Evolutionary conservation across 2,329 filamentous ascomycete genomes (phyloP), one percentile per base, ranked within the genome.

Genomic region (Amauroascus verrucosus): DNA sequence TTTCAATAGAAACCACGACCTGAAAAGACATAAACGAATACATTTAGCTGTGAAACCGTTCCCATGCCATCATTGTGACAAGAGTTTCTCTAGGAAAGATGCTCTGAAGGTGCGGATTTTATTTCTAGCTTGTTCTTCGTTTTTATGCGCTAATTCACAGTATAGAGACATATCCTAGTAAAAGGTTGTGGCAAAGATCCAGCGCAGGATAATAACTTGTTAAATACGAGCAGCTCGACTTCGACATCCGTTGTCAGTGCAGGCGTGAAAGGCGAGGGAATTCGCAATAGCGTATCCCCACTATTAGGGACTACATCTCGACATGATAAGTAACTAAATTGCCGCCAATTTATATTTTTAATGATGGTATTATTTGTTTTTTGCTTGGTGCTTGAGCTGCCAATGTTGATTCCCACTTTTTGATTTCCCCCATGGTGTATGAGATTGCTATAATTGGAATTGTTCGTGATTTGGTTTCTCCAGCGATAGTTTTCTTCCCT

Each of bases 11-110:
- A 97, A 97, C 60, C 93, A 97, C 65, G 93, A 97, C 65, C 70
- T 97, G 62, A 98, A 98, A 72, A 80, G 93, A 49, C 93, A 98
- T 69, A 95, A 95, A 75, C 77, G 89, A 48, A 97, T 97, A 55
- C 93, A 98, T 69, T 72, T 97, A 54, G 87, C 89, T 0, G 88
- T 97, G 38, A 98, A 98, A 75, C 93, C 93, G 0, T 97, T 91
- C 68, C 90, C 90, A 0, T 98, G 93, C 67, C 81, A 76, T 6
- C 85, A 85, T 64, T 98, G 93, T 67, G 89, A 95, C 57, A 97
- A 97, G 79, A 93, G 87, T 66, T 98, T 98, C 65, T 96, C 90
- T 2, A 79, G 93, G 56, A 97, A 97, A 67, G 93, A 97, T 70
- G 93, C 93, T 8, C 75, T 98, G 28, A 97, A 97, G 86, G 93